These are phyloP conservation scores for Camellia lanceoleosa DNA, from an alignment of 148 eudicot species.

Conservation along the genomic window DNA sequence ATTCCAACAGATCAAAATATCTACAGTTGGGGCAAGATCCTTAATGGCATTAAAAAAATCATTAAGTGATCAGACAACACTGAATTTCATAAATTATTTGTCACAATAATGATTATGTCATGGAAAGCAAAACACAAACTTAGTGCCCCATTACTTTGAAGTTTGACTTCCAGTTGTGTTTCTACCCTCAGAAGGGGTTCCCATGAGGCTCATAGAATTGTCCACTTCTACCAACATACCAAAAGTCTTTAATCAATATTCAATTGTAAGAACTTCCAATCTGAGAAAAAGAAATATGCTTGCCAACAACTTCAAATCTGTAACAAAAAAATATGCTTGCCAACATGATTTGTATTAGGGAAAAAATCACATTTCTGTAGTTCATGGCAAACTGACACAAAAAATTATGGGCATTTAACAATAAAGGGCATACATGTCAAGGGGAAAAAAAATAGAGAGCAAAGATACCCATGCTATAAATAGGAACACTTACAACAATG, in stretches of 20 bases:
- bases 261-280: too few relatives aligned
- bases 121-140: not conserved
- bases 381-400: not conserved
- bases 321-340: not conserved
- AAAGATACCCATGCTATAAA: not conserved
- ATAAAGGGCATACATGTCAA: not conserved
- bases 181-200: too few relatives aligned
- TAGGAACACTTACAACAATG: conserved; percentile 48
- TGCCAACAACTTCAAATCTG: too few relatives aligned
- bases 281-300: not conserved
- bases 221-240: too few relatives aligned
- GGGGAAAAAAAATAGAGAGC: not conserved
- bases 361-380: not conserved
- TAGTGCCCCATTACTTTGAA: too few relatives aligned
- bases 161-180: too few relatives aligned
- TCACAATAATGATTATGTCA: not conserved
- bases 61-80: not conserved
- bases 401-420: not conserved
- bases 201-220: too few relatives aligned
- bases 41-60: not conserved
- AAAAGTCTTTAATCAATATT: too few relatives aligned
- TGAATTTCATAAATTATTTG: not conserved
- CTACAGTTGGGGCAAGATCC: not conserved
- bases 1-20: not conserved
- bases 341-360: not conserved